phyloP scores from a whole-genome alignment of 176 grass and related monocot species.

The Ensete glaucum region DNA sequence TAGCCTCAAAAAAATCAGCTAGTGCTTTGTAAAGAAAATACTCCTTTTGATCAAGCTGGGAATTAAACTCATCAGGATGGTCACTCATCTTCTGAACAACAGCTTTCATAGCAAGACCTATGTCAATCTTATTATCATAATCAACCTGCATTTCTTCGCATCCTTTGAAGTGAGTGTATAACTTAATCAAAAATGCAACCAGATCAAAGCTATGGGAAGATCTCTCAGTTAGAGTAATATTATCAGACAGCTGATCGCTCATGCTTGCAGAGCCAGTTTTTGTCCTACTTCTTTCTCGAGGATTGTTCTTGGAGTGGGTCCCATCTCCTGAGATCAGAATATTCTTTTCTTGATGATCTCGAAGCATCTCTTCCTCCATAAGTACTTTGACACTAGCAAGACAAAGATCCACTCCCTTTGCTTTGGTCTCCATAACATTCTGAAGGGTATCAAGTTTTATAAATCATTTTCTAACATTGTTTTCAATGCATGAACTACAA shows the following conservation, averaged over 20 bases:
- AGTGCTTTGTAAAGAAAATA: constrained; percentile 54
- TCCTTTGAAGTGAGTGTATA: constrained; percentile 41
- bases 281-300: constrained; percentile 13
- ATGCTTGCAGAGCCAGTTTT: constrained; percentile 27
- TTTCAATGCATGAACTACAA: neutral
- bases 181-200: constrained; percentile 44
- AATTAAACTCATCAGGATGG: constrained; percentile 17
- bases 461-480: neutral
- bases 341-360: constrained; percentile 34
- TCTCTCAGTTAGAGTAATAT: constrained; percentile 26
- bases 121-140: constrained; percentile 14
- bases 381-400: constrained; percentile 75
- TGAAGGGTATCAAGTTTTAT: neutral
- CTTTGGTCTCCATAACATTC: constrained; percentile 5
- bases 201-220: constrained; percentile 58
- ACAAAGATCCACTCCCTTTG: constrained; percentile 24
- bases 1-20: constrained; percentile 47
- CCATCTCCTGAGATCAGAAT: constrained; percentile 8
- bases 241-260: constrained; percentile 3
- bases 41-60: constrained; percentile 21
- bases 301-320: constrained; percentile 21
- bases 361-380: constrained; percentile 85
- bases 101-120: constrained; percentile 15
- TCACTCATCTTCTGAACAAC: constrained; percentile 21
- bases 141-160: constrained; percentile 18